These are phyloP conservation scores for Tulasnella sp. DNA, from an alignment of 768 basidiomycete species.

Conservation along the genomic window DNA sequence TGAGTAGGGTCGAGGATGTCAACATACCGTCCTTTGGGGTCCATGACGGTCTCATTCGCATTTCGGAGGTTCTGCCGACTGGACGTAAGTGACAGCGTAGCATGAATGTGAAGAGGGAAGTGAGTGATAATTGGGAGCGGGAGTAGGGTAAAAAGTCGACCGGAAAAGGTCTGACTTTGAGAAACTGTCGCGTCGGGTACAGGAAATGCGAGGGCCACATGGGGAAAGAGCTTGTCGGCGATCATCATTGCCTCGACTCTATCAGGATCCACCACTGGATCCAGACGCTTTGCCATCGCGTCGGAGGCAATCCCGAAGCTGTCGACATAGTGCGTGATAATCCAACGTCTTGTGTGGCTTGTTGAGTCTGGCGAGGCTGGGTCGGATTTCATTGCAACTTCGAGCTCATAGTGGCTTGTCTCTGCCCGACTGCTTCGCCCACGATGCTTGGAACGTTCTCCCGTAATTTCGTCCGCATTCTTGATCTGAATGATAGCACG, in stretches of 20 bases:
- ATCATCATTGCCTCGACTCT: too few species aligned
- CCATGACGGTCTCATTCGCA: slow-evolving; percentile 42
- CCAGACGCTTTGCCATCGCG: background rate
- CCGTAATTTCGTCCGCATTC: background rate
- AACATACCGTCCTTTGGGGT: slow-evolving; percentile 44
- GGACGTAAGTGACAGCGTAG: slow-evolving; percentile 45
- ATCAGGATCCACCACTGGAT: background rate
- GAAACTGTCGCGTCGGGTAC: slow-evolving; percentile 18
- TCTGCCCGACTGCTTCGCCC: background rate
- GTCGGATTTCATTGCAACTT: background rate
- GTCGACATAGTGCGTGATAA: slow-evolving; percentile 31
- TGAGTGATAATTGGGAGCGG: slow-evolving; percentile 47
- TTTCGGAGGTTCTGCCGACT: slow-evolving; percentile 48
- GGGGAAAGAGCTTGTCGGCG: slow-evolving; percentile 44
- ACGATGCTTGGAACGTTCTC: background rate
- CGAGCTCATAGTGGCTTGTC: background rate
- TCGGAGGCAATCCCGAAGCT: slow-evolving; percentile 35
- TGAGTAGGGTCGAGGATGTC: background rate
- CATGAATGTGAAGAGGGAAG: slow-evolving; percentile 48
- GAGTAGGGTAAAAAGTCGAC: slow-evolving; percentile 49
- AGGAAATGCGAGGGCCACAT: slow-evolving; percentile 39
- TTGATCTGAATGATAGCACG: slow-evolving; percentile 23
- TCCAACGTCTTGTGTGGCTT: background rate
- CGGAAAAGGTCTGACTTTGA: slow-evolving; percentile 25
- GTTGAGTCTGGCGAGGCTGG: background rate